A percentile compares a stretch with the other conserved stretches of the same genome.
phyloP scores from a whole-genome alignment of 306 rosid species.

The Quercus bicolor region DNA sequence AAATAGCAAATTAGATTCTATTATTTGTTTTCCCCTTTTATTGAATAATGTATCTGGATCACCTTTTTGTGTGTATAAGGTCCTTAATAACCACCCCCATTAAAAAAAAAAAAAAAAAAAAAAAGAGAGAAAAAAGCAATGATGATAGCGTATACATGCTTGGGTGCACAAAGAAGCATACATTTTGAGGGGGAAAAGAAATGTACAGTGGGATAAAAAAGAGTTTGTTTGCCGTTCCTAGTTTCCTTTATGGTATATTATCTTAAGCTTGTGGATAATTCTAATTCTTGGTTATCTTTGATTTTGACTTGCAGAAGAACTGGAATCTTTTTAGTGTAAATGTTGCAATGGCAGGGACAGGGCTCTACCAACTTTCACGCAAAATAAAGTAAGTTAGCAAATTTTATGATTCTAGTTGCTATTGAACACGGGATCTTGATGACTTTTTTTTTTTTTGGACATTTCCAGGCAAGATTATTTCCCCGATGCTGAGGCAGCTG shows the following conservation, averaged over 20 bases:
- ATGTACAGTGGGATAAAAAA: background rate
- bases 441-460: background rate
- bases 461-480: conserved; percentile 76
- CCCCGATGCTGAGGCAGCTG: conserved; percentile 44
- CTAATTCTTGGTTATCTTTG: background rate
- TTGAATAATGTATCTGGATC: background rate
- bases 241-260: too few relatives aligned
- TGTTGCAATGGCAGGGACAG: conserved; percentile 90
- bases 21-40: too few relatives aligned
- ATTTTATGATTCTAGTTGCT: background rate
- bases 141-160: background rate
- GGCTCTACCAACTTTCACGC: conserved; percentile 82
- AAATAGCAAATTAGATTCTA: background rate
- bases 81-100: background rate
- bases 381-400: conserved; percentile 59
- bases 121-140: background rate
- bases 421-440: conserved; percentile 11
- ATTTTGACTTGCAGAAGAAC: conserved; percentile 64
- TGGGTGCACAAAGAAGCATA: background rate
- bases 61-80: background rate
- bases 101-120: background rate
- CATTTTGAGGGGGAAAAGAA: background rate
- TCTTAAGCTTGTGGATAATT: background rate
- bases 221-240: too few relatives aligned
- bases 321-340: conserved; percentile 93